These are phyloP conservation scores for Castanea sativa DNA, from an alignment of 306 rosid species.

Conservation along the genomic window DNA sequence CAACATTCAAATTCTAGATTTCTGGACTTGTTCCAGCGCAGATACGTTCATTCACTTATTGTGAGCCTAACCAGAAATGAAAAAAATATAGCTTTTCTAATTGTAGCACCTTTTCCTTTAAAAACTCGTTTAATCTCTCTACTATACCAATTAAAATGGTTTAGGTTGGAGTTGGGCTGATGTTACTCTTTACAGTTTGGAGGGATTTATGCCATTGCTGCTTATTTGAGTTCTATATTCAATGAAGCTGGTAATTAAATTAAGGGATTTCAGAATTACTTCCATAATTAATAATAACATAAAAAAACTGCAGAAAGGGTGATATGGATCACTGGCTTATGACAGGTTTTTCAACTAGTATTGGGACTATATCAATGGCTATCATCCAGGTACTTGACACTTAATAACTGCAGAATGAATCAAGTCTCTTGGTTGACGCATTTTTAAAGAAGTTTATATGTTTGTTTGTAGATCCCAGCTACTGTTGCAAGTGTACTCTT, in stretches of 20 bases:
- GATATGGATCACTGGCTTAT: constrained; percentile 24
- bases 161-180: constrained; percentile 86
- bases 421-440: constrained; percentile 10
- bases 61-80: constrained; percentile 18
- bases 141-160: constrained; percentile 9
- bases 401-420: constrained; percentile 10
- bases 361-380: constrained; percentile 75
- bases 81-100: not conserved
- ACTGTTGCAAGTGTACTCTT: constrained; percentile 53
- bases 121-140: constrained; percentile 5
- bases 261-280: constrained; percentile 4
- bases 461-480: constrained; percentile 52
- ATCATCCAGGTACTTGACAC: constrained; percentile 60
- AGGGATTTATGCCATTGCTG: constrained; percentile 66
- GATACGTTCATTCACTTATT: constrained; percentile 23
- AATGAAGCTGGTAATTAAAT: constrained; percentile 62
- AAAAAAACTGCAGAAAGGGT: not conserved
- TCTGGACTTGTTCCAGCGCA: constrained; percentile 29
- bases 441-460: not conserved
- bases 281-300: not conserved
- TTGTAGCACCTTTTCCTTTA: not conserved
- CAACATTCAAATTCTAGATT: constrained; percentile 9
- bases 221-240: constrained; percentile 73
- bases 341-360: constrained; percentile 71
- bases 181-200: constrained; percentile 86